A percentile compares a stretch with the other conserved stretches of the same genome.
Evolutionary conservation across 78 protist genomes (phyloP).

Genomic region (Cavenderia fasciculata): DNA sequence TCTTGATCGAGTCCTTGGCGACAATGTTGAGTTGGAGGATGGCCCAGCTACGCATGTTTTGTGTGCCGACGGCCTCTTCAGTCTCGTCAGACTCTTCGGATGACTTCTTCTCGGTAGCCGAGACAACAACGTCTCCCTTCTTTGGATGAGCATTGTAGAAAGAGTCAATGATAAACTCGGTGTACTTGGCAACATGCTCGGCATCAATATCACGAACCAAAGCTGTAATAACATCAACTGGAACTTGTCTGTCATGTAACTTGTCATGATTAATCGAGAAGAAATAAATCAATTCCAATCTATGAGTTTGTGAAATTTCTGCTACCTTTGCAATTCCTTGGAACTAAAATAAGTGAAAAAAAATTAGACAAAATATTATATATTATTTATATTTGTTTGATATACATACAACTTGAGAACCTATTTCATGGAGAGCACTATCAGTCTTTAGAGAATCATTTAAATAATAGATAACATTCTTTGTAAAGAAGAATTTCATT

Average conservation of each 20-base stretch:
- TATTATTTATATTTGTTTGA: too few relatives aligned
- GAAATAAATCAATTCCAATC: slow-evolving; percentile 35
- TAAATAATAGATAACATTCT: neutral
- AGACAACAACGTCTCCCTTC: neutral
- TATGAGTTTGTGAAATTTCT: slow-evolving; percentile 36
- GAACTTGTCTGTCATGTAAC: slow-evolving; percentile 8
- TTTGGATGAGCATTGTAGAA: neutral
- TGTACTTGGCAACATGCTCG: slow-evolving; percentile 1
- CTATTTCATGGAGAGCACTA: slow-evolving; percentile 53
- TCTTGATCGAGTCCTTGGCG: slow-evolving; percentile 7
- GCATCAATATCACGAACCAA: slow-evolving; percentile 25
- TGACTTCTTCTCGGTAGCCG: neutral
- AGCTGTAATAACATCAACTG: slow-evolving; percentile 41
- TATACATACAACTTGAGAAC: slow-evolving; percentile 34
- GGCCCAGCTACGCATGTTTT: slow-evolving; percentile 17
- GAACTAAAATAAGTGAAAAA: slow-evolving; percentile 3
- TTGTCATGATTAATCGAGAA: neutral
- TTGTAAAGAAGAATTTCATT: slow-evolving; percentile 7
- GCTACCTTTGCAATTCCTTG: slow-evolving; percentile 67
- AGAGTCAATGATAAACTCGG: neutral
- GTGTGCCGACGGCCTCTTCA: neutral
- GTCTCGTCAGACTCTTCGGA: neutral
- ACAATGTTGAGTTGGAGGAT: slow-evolving; percentile 26
- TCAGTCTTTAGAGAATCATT: slow-evolving; percentile 32
- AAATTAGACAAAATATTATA: too few relatives aligned